These are phyloP conservation scores for Falciphora oryzae DNA, from an alignment of 2,329 filamentous ascomycete genomes.

Conservation along the genomic window DNA sequence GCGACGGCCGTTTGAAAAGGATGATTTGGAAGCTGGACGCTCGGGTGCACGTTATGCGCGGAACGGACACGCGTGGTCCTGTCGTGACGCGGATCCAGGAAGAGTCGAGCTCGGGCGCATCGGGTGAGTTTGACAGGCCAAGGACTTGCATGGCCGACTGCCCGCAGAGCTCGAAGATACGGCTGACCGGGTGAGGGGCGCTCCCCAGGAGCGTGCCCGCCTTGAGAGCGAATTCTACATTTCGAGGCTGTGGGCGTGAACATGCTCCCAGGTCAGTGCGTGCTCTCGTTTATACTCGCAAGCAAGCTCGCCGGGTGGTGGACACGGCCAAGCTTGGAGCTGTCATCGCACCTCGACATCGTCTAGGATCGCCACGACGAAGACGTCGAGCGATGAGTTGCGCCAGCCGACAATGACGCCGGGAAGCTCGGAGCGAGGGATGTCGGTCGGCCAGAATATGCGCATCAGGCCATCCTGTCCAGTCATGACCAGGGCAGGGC, in stretches of 20 bases:
- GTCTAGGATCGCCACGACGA: slow-evolving; percentile 84
- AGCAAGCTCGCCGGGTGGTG: background rate
- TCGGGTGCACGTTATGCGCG: slow-evolving; percentile 66
- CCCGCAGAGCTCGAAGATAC: slow-evolving; percentile 81
- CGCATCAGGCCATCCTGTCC: slow-evolving; percentile 87
- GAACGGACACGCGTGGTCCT: slow-evolving; percentile 47
- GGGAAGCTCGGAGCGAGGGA: slow-evolving; percentile 62
- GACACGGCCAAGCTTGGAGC: background rate
- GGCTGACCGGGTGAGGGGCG: slow-evolving; percentile 70
- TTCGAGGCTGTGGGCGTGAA: slow-evolving; percentile 49
- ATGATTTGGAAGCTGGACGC: slow-evolving; percentile 79
- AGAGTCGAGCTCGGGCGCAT: slow-evolving; percentile 52
- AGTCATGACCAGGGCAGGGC: slow-evolving; percentile 49
- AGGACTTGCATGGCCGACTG: slow-evolving; percentile 78
- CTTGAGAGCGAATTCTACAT: slow-evolving; percentile 83
- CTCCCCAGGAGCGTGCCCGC: slow-evolving; percentile 78
- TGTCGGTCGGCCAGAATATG: slow-evolving; percentile 96
- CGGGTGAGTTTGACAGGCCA: slow-evolving; percentile 67
- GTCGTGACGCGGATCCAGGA: slow-evolving; percentile 62
- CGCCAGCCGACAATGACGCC: slow-evolving; percentile 94
- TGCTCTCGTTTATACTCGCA: background rate
- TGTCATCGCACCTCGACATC: slow-evolving; percentile 68
- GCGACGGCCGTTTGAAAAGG: slow-evolving; percentile 79
- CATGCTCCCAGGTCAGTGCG: slow-evolving; percentile 22
- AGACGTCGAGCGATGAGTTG: slow-evolving; percentile 84